These are phyloP conservation scores for Trichaptum fuscoviolaceum DNA, from an alignment of 768 basidiomycete genomes.

Conservation along the genomic window DNA sequence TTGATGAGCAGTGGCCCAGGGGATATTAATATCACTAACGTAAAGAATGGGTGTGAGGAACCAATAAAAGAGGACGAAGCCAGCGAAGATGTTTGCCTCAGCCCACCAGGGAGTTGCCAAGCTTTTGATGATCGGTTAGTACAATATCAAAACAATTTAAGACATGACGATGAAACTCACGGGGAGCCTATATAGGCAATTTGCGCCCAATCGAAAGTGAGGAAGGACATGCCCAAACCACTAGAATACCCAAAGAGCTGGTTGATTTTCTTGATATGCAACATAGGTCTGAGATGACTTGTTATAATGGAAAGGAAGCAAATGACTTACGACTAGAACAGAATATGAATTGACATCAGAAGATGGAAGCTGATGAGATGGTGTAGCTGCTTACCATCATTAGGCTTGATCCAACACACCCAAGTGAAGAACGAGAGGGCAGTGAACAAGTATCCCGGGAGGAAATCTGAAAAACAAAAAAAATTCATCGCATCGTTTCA, in stretches of 20 bases:
- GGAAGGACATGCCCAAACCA: slow-evolving; percentile 61
- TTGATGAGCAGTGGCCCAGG: slow-evolving; percentile 5
- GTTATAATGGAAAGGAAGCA: neutral
- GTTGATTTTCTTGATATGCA: slow-evolving; percentile 45
- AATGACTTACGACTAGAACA: slow-evolving; percentile 6
- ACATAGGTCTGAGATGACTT: slow-evolving; percentile 9
- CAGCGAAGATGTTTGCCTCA: slow-evolving; percentile 59
- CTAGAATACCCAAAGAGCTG: slow-evolving; percentile 57
- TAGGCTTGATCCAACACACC: slow-evolving; percentile 63
- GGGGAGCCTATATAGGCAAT: slow-evolving; percentile 47
- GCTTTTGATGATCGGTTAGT: neutral
- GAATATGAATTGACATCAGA: slow-evolving; percentile 14
- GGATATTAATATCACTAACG: slow-evolving; percentile 18
- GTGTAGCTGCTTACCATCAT: slow-evolving; percentile 42
- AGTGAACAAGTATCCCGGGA: slow-evolving; percentile 56
- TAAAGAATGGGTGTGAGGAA: slow-evolving; percentile 21
- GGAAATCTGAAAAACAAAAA: slow-evolving; percentile 43
- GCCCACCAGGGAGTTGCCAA: slow-evolving; percentile 84
- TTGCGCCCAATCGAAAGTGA: slow-evolving; percentile 82
- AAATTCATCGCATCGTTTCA: slow-evolving; percentile 20
- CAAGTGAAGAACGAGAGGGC: slow-evolving; percentile 36
- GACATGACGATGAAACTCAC: slow-evolving; percentile 71
- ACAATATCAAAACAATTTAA: slow-evolving; percentile 17
- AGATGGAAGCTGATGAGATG: slow-evolving; percentile 19
- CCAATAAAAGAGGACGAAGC: slow-evolving; percentile 68